These are phyloP conservation scores for Talaromyces sp. DNA, from an alignment of 2,329 filamentous ascomycete species.

Conservation along the genomic window DNA sequence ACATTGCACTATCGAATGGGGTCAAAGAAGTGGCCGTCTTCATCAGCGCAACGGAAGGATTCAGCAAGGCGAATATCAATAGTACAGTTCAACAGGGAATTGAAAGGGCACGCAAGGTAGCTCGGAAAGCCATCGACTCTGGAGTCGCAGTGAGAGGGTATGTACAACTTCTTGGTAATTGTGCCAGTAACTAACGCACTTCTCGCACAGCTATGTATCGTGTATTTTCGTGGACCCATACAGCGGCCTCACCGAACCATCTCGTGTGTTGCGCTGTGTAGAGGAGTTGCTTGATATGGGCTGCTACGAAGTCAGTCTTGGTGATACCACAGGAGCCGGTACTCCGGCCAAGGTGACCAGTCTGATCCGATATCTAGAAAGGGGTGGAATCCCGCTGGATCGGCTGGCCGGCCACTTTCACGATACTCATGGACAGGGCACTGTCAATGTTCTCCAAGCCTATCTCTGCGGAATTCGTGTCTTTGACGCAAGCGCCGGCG, in stretches of 20 bases:
- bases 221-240: conserved; percentile 42
- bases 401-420: conserved; percentile 82
- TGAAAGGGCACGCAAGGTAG: conserved; percentile 26
- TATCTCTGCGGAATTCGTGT: conserved; percentile 71
- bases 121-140: conserved; percentile 18
- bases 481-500: conserved; percentile 75
- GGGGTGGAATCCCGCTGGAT: conserved; percentile 56
- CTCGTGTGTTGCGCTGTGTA: conserved; percentile 45
- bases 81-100: conserved; percentile 35
- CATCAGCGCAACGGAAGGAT: conserved; percentile 37
- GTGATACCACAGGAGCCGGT: conserved; percentile 87
- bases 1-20: conserved; percentile 49
- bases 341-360: conserved; percentile 42
- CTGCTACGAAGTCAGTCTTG: conserved; percentile 83
- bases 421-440: conserved; percentile 78
- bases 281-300: conserved; percentile 72
- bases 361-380: conserved; percentile 26
- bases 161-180: not conserved
- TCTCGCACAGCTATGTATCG: conserved; percentile 22
- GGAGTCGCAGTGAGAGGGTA: conserved; percentile 31
- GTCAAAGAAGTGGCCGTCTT: conserved; percentile 38
- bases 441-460: conserved; percentile 74
- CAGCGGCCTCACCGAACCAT: conserved; percentile 48
- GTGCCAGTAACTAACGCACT: not conserved
- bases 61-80: conserved; percentile 39